These are phyloP conservation scores for Abrus pulchellus DNA, from an alignment of 306 rosid species.

Conservation along the genomic window DNA sequence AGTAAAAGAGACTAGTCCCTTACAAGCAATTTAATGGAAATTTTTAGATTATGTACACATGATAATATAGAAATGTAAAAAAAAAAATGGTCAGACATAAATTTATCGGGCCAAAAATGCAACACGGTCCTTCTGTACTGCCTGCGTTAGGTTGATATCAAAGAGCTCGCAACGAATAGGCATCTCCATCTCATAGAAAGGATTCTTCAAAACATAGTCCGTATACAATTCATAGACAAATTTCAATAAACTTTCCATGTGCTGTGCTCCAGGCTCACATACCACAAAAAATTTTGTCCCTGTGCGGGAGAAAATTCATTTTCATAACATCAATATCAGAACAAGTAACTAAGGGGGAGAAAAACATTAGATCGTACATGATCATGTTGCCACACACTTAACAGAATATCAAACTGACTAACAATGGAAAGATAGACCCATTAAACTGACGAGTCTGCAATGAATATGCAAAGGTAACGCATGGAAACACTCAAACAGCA, in stretches of 20 bases:
- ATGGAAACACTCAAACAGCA: background rate
- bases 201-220: conserved; percentile 92
- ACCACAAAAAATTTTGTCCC: conserved; percentile 93
- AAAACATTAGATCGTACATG: background rate
- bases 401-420: background rate
- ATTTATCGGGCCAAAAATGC: conserved; percentile 76
- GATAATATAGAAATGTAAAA: conserved; percentile 5
- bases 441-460: background rate
- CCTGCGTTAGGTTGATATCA: conserved; percentile 77
- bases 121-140: conserved; percentile 89
- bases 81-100: background rate
- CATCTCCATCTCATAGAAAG: conserved; percentile 99
- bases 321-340: background rate
- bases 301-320: conserved; percentile 50
- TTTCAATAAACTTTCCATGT: conserved; percentile 86
- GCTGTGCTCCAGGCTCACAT: conserved; percentile 81
- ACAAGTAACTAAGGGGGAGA: background rate
- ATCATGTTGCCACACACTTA: conserved; percentile 1
- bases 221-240: conserved; percentile 80
- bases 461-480: background rate
- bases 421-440: background rate
- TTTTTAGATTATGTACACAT: conserved; percentile 21
- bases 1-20: conserved; percentile 8
- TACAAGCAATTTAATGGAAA: conserved; percentile 27
- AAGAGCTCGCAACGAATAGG: conserved; percentile 95